Percentiles rank a stretch among this genome's conserved stretches.
Evolutionary conservation across 176 grass and related monocot species (phyloP).

Genomic region (Puccinellia tenuiflora): DNA sequence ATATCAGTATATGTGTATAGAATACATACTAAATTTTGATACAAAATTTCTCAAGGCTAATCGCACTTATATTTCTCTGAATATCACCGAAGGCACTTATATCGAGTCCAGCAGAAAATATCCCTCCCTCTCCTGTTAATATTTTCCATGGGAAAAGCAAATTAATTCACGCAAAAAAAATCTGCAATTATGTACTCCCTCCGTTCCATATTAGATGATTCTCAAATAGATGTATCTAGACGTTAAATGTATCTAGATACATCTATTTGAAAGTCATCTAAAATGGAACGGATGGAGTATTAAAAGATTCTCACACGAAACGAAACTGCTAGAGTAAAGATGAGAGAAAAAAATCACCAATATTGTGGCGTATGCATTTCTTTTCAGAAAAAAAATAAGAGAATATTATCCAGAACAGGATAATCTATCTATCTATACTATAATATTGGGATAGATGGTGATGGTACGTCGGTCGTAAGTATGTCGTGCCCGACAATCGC

Average conservation of each 20-base stretch:
- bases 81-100: conserved; percentile 49
- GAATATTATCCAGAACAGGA: not conserved
- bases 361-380: not conserved
- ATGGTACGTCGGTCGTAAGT: too few species aligned
- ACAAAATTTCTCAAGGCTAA: not conserved
- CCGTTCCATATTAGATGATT: too few species aligned
- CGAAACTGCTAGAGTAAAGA: not conserved
- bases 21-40: not conserved
- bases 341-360: not conserved
- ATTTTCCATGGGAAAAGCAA: not conserved
- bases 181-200: not conserved
- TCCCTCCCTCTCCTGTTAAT: conserved; percentile 49
- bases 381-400: not conserved
- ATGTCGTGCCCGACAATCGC: too few species aligned
- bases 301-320: not conserved
- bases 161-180: not conserved
- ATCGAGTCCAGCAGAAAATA: conserved; percentile 88
- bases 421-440: too few species aligned
- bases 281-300: too few species aligned
- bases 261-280: too few species aligned
- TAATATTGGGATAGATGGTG: too few species aligned
- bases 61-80: conserved; percentile 53
- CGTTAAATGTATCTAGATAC: too few species aligned
- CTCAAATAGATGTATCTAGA: too few species aligned
- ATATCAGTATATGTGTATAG: not conserved